phyloP scores from a whole-genome alignment of 2,329 filamentous ascomycete genomes.

The Aspergillus viridinutans region DNA sequence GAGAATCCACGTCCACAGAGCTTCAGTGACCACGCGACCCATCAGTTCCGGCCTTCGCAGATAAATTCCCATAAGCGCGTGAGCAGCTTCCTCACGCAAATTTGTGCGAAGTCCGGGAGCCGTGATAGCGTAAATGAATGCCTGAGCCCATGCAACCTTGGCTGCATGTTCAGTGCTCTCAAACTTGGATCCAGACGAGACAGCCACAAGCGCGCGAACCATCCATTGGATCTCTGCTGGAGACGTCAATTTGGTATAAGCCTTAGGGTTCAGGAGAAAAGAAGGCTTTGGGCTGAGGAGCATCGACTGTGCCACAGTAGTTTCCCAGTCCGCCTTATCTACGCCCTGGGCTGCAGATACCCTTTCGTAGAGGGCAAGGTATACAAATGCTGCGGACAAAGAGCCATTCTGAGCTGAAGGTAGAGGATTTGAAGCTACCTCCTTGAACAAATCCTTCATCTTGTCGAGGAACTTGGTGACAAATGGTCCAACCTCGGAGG shows the following conservation, averaged over 20 bases:
- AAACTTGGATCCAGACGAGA: conserved; percentile 54
- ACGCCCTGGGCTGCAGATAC: conserved; percentile 52
- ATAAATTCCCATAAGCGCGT: conserved; percentile 63
- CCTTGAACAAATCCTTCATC: conserved; percentile 64
- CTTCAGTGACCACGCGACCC: conserved; percentile 61
- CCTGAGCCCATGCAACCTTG: conserved; percentile 74
- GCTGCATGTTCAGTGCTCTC: conserved; percentile 44
- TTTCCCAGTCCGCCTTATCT: conserved; percentile 46
- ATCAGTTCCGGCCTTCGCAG: conserved; percentile 54
- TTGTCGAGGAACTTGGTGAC: conserved; percentile 50
- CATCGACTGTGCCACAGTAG: conserved; percentile 62
- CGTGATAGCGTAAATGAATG: conserved; percentile 73
- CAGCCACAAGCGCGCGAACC: conserved; percentile 62
- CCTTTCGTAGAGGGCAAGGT: conserved; percentile 58
- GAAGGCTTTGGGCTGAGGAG: conserved; percentile 75
- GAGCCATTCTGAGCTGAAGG: conserved; percentile 76
- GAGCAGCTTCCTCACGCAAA: conserved; percentile 60
- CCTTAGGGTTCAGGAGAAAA: conserved; percentile 76
- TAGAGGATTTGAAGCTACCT: conserved; percentile 72
- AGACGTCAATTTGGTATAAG: conserved; percentile 73
- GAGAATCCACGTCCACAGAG: conserved; percentile 76
- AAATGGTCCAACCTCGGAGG: conserved; percentile 45
- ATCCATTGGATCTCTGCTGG: conserved; percentile 79
- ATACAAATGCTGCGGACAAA: conserved; percentile 73
- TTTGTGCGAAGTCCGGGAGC: conserved; percentile 57